A percentile compares a stretch with the other conserved stretches of the same genome.
Conservation (phyloP, 176 grass and related monocot species). For the Musa itinerans region DNA sequence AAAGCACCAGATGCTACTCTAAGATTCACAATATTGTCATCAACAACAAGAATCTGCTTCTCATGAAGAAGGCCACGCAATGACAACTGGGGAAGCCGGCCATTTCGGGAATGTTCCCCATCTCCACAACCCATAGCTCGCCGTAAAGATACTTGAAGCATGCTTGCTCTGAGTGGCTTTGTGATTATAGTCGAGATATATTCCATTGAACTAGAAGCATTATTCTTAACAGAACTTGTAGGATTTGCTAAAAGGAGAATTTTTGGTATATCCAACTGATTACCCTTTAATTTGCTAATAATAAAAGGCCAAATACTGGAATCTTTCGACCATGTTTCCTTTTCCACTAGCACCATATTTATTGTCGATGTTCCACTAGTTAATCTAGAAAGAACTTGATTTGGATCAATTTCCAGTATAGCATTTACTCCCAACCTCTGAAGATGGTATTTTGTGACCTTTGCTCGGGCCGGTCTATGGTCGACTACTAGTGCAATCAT, state of each 20-base stretch:
- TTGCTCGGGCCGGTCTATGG: slow-evolving; percentile 55
- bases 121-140: slow-evolving; percentile 52
- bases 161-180: slow-evolving; percentile 88
- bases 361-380: slow-evolving; percentile 29
- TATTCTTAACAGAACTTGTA: slow-evolving; percentile 40
- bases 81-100: slow-evolving; percentile 38
- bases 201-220: slow-evolving; percentile 39
- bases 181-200: slow-evolving; percentile 64
- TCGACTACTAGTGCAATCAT: slow-evolving; percentile 81
- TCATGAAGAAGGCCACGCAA: slow-evolving; percentile 76
- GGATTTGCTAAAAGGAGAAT: slow-evolving; percentile 68
- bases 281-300: slow-evolving; percentile 49
- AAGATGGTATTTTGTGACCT: slow-evolving; percentile 80
- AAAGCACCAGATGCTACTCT: slow-evolving; percentile 86
- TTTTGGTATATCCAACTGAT: slow-evolving; percentile 47
- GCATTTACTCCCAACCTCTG: slow-evolving; percentile 73
- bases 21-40: slow-evolving; percentile 91
- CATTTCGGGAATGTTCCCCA: slow-evolving; percentile 53
- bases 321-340: slow-evolving; percentile 69
- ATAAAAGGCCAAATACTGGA: slow-evolving; percentile 42
- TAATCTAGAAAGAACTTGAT: slow-evolving; percentile 46
- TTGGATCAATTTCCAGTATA: slow-evolving; percentile 48
- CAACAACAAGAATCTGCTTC: slow-evolving; percentile 77
- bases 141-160: slow-evolving; percentile 63
- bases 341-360: slow-evolving; percentile 78